Percentiles rank a stretch among this genome's conserved stretches.
These are phyloP conservation scores for Fusarium protoensiforme DNA, from an alignment of 2,329 filamentous ascomycete species.

Conservation along the genomic window DNA sequence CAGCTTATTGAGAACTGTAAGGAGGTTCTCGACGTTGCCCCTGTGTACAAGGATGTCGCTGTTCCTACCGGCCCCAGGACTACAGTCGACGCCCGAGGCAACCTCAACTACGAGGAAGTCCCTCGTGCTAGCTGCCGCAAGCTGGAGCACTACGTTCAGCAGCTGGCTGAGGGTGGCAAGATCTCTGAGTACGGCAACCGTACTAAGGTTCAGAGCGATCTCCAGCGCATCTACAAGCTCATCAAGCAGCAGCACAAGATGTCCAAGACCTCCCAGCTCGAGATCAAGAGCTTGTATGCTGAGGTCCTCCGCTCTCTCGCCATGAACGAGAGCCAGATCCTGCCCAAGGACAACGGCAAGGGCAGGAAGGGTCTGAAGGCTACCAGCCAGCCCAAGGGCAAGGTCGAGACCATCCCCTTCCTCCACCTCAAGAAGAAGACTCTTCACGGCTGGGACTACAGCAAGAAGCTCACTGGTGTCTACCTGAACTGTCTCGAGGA, in stretches of 20 bases:
- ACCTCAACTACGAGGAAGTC: constrained; percentile 90
- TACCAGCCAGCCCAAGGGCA: constrained; percentile 78
- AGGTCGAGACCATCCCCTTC: constrained; percentile 98
- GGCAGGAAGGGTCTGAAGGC: constrained; percentile 64
- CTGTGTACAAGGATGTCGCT: constrained; percentile 95
- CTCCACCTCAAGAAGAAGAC: constrained; percentile 95
- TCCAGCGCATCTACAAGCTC: constrained; percentile 95
- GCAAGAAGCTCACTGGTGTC: constrained; percentile 94
- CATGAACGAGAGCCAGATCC: constrained; percentile 98
- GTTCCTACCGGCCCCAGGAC: constrained; percentile 93
- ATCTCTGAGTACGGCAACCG: constrained; percentile 99
- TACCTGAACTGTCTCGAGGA: constrained; percentile 94
- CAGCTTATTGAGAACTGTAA: constrained; percentile 98
- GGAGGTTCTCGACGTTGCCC: constrained; percentile 84
- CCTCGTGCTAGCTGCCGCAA: constrained; percentile 92
- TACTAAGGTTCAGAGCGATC: constrained; percentile 96
- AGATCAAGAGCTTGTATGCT: constrained; percentile 95
- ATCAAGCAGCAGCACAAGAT: constrained; percentile 99
- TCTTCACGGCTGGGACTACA: constrained; percentile 97
- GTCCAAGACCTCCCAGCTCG: constrained; percentile 93
- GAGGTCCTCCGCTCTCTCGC: constrained; percentile 93
- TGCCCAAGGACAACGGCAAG: constrained; percentile 86
- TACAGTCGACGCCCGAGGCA: constrained; percentile 90
- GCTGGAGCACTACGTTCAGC: constrained; percentile 96
- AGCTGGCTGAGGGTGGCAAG: constrained; percentile 98